Conservation (phyloP, 139 green algal genomes). For the Haematococcus lacustris region DNA sequence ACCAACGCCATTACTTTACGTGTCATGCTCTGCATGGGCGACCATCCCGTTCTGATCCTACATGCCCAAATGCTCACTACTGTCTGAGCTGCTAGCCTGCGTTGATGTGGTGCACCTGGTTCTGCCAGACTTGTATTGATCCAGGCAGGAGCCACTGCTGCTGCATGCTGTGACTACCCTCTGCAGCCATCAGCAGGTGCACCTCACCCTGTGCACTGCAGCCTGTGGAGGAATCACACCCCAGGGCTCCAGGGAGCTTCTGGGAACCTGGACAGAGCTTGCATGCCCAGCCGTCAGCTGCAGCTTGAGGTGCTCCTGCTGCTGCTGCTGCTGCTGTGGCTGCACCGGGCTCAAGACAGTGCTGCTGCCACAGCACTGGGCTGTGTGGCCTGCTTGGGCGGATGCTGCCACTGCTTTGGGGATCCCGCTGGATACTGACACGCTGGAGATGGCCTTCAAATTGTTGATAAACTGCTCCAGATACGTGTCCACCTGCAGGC, state of each 20-base stretch:
- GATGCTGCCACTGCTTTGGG: not conserved
- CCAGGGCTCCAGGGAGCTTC: not conserved
- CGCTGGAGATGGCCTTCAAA: not conserved
- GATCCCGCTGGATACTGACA: not conserved
- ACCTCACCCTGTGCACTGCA: slow-evolving; percentile 15
- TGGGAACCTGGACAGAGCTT: not conserved
- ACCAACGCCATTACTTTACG: not conserved
- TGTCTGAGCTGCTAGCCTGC: not conserved
- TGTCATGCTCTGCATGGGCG: not conserved
- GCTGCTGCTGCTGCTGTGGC: not conserved
- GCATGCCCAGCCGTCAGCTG: not conserved
- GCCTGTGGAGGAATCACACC: slow-evolving; percentile 34
- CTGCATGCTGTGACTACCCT: not conserved
- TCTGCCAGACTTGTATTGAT: not conserved
- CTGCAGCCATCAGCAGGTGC: not conserved
- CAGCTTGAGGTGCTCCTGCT: not conserved
- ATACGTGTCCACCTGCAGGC: slow-evolving; percentile 4
- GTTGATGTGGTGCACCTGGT: not conserved
- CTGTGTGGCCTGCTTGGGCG: not conserved
- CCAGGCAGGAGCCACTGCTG: not conserved
- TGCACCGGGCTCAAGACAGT: not conserved
- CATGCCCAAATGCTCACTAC: not conserved
- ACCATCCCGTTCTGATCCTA: not conserved
- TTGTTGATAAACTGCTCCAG: slow-evolving; percentile 2
- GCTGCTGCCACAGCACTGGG: not conserved